phyloP scores from a whole-genome alignment of 2,329 filamentous ascomycete genomes.

The Hymenoscyphus linearis region DNA sequence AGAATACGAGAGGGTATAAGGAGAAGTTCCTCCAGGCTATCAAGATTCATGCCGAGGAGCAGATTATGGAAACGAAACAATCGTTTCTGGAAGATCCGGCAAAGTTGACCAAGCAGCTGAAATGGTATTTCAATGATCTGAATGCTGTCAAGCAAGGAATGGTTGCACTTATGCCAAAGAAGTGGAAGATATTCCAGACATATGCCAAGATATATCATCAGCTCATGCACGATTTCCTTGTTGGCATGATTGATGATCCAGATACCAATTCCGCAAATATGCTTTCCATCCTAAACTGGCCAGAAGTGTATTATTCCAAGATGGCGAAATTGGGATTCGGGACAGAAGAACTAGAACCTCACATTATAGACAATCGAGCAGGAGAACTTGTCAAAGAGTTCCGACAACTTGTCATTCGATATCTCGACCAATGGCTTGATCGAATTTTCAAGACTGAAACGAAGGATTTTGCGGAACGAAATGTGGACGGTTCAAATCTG shows the following conservation, averaged over 20 bases:
- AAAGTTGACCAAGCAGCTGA: slow-evolving; percentile 78
- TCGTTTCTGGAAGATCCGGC: slow-evolving; percentile 80
- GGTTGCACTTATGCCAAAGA: slow-evolving; percentile 85
- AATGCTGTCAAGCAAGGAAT: slow-evolving; percentile 93
- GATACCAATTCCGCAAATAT: slow-evolving; percentile 82
- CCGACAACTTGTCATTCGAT: slow-evolving; percentile 88
- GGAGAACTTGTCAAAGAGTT: slow-evolving; percentile 89
- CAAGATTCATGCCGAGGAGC: slow-evolving; percentile 53
- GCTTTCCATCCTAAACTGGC: slow-evolving; percentile 90
- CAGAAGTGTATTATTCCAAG: slow-evolving; percentile 91
- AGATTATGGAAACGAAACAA: slow-evolving; percentile 56
- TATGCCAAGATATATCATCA: slow-evolving; percentile 89
- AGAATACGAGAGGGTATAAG: slow-evolving; percentile 91
- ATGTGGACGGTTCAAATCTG: slow-evolving; percentile 67
- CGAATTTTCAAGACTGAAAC: slow-evolving; percentile 80
- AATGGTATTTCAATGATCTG: slow-evolving; percentile 97
- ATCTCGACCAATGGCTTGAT: slow-evolving; percentile 96
- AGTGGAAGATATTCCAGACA: slow-evolving; percentile 91
- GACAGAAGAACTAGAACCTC: slow-evolving; percentile 71
- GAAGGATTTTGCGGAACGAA: slow-evolving; percentile 73
- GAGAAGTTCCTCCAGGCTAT: slow-evolving; percentile 81
- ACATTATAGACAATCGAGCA: slow-evolving; percentile 86
- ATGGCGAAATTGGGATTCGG: slow-evolving; percentile 85
- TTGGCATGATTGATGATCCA: slow-evolving; percentile 76
- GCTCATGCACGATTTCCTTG: slow-evolving; percentile 91